phyloP scores from a whole-genome alignment of 768 basidiomycete species.

The Epithele typhae region DNA sequence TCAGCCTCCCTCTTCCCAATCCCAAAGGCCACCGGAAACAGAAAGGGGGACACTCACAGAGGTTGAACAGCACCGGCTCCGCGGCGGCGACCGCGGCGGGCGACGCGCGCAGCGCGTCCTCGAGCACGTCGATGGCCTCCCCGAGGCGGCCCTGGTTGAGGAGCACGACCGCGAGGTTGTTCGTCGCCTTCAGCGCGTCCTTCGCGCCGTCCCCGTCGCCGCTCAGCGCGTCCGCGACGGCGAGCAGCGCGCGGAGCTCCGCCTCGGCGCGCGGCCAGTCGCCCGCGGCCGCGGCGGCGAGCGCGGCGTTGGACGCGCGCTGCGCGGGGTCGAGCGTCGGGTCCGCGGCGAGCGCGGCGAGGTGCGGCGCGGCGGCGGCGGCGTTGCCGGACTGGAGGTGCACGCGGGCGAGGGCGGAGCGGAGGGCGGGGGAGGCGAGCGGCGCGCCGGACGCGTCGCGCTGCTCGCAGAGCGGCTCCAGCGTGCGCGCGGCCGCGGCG shows the following conservation, averaged over 20 bases:
- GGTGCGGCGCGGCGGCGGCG: conserved; percentile 52
- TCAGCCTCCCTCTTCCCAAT: neutral
- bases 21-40: neutral
- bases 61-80: conserved; percentile 82
- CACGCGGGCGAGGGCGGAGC: conserved; percentile 67
- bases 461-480: conserved; percentile 57
- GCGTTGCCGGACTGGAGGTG: conserved; percentile 74
- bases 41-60: conserved; percentile 47
- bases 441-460: neutral
- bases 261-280: conserved; percentile 56
- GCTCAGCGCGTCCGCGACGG: conserved; percentile 6
- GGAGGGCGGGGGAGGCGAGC: conserved; percentile 48
- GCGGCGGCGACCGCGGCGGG: conserved; percentile 71
- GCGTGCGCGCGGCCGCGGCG: conserved; percentile 59
- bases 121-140: conserved; percentile 54
- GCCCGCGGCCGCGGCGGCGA: conserved; percentile 65
- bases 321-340: conserved; percentile 25
- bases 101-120: conserved; percentile 54
- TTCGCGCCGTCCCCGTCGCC: conserved; percentile 58
- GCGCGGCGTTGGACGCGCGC: conserved; percentile 60
- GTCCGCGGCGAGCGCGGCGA: conserved; percentile 45
- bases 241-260: conserved; percentile 40
- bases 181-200: conserved; percentile 49
- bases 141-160: conserved; percentile 68
- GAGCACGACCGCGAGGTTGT: conserved; percentile 70